Evolutionary conservation across 139 green algal genomes (phyloP), one percentile per base, ranked within the genome.

Genomic region (Coccomyxa sp.): DNA sequence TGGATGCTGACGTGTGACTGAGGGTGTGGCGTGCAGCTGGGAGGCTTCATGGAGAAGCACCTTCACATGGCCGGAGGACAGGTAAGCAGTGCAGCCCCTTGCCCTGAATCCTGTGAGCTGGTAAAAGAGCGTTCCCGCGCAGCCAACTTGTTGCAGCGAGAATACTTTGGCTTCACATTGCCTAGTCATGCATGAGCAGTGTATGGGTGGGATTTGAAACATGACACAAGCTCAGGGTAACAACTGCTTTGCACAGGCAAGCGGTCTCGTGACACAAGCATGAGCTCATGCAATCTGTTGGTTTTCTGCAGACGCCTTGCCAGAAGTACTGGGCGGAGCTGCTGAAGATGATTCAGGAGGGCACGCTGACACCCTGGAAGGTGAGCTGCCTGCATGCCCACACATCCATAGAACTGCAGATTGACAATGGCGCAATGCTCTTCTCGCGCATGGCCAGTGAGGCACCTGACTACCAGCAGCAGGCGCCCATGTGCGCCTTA

Each of bases 21-120:
- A n/a, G n/a, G n/a, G n/a, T n/a, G n/a, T n/a, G n/a, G n/a, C n/a
- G n/a, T n/a, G n/a, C n/a, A n/a, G n/a, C n/a, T n/a, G 33, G 90
- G 91, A 0, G 88, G 87, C 4, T 90, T 95, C 80, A 95, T 95
- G 91, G 91, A 95, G 84, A 95, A 95, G 88, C 79, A 81, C 18
- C 78, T 90, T 16, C 86, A 69, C 0, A 82, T 91, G 78, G 54
- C 40, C 31, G 39, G 8, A 31, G 70, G 70, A 33, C 70, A 64
- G 50, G 50, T 64, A 22, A 64, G 50, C 2, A 18, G 27, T 22
- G 5, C 5, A 22, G 50, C 22, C 18, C 3, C 50, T 22, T 31
- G 27, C 27, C 27, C 50, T 64, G 50, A n/a, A n/a, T n/a, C n/a
- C 50, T 64, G 50, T 22, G 27, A 14, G 50, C 27, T 64, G 50